Evolutionary conservation across 164 flowering plant species (phyloP).

Genomic region (Vitis rupestris): DNA sequence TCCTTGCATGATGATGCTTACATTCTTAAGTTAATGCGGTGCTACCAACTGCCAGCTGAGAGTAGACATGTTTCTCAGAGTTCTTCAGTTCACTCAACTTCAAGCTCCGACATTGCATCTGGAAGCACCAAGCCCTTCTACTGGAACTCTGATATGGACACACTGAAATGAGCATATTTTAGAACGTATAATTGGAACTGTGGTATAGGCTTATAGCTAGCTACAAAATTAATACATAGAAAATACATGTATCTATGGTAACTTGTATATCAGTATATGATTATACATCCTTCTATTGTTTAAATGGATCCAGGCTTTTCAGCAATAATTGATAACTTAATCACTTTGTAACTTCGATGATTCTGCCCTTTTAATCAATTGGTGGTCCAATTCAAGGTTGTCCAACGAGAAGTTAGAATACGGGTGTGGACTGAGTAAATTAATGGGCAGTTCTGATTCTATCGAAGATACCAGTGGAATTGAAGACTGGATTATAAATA

Average conservation of each 20-base stretch:
- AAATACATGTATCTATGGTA: not conserved
- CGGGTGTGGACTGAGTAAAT: too few species aligned
- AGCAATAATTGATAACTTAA: not conserved
- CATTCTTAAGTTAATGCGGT: conserved; percentile 26
- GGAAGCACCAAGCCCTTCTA: conserved; percentile 1
- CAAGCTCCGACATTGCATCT: conserved; percentile 5
- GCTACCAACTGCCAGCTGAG: conserved; percentile 1
- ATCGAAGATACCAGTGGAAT: too few species aligned
- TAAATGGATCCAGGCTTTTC: not conserved
- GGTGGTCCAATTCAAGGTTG: too few species aligned
- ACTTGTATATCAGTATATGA: not conserved
- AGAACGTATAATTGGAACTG: not conserved
- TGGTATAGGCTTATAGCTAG: not conserved
- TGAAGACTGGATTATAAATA: too few species aligned
- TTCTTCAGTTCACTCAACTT: conserved; percentile 3
- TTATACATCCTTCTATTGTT: too few species aligned
- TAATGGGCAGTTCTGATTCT: too few species aligned
- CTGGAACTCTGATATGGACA: not conserved
- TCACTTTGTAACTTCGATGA: not conserved
- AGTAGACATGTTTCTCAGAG: not conserved
- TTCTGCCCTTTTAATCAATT: not conserved
- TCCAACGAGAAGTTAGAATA: too few species aligned
- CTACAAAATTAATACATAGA: not conserved
- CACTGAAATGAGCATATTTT: not conserved
- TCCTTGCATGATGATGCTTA: conserved; percentile 30